Percentiles rank a stretch among this genome's conserved stretches.
Evolutionary conservation across 768 basidiomycete species (phyloP).

Genomic region (Lentinula edodes): DNA sequence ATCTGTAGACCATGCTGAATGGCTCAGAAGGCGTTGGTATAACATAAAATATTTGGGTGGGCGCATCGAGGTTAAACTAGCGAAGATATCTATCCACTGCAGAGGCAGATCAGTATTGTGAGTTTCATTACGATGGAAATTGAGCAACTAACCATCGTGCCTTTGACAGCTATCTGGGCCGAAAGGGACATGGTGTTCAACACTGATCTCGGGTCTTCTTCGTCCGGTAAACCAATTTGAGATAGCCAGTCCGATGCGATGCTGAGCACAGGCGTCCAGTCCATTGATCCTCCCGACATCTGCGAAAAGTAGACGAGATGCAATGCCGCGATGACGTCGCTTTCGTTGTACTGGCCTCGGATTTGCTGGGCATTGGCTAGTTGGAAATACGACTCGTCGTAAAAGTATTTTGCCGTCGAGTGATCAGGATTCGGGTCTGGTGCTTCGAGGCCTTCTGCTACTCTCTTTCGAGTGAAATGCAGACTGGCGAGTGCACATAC

Average conservation of each 20-base stretch:
- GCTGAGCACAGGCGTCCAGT: constrained; percentile 67
- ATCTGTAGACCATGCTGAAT: constrained; percentile 42
- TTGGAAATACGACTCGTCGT: constrained; percentile 63
- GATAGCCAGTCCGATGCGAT: constrained; percentile 74
- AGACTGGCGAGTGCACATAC: constrained; percentile 73
- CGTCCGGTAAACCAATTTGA: constrained; percentile 55
- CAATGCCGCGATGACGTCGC: constrained; percentile 72
- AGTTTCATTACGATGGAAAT: constrained; percentile 11
- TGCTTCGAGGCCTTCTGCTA: constrained; percentile 57
- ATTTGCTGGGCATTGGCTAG: constrained; percentile 50
- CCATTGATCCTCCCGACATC: constrained; percentile 58
- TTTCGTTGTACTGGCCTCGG: constrained; percentile 51
- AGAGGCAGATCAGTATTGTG: constrained; percentile 3
- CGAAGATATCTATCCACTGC: constrained; percentile 77
- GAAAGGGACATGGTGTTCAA: constrained; percentile 50
- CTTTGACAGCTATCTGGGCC: constrained; percentile 59
- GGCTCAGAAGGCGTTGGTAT: constrained; percentile 62
- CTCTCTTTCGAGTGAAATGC: constrained; percentile 57
- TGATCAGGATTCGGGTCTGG: constrained; percentile 47
- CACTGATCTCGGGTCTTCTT: constrained; percentile 59
- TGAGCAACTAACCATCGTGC: constrained; percentile 56
- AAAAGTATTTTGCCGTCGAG: constrained; percentile 58
- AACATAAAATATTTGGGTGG: constrained; percentile 62
- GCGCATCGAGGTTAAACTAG: constrained; percentile 54
- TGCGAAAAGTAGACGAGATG: constrained; percentile 73